Base-by-base conservation (phyloP, 2,329 filamentous ascomycete genomes). In the Xylaria sp. region DNA sequence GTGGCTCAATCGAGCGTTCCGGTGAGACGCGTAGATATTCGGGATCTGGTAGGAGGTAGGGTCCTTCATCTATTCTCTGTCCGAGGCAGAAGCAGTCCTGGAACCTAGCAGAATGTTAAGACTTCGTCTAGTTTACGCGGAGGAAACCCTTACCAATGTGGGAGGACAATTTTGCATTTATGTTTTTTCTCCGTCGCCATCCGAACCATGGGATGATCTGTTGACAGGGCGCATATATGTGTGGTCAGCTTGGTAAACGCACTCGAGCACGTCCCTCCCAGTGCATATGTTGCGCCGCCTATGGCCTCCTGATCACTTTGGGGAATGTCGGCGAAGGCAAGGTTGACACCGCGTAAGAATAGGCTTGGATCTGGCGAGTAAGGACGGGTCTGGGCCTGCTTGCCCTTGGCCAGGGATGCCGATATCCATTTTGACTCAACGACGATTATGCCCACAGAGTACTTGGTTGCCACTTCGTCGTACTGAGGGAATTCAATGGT, bases 11-110 rank as follows among this genome's bases (percentile, higher is more conserved):
- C 3, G 81, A 77, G 49, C 86, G 84, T 61, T 87, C 81, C 19
- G 85, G 78, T 6, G 80, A 78, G 43, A 80, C 81, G 38, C 80
- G 82, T n/a, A 97, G 80, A 33, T 96, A 90, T 67, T 96, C 92
- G 1, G 95, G 91, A 67, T 98, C 83, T 1, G 95, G 95, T 1
- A 98, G 83, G 19, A 86, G 79, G 73, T 99, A 99, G 0, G 95
- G 95, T 6, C 82, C 80, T 74, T 99, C 95, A 68, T 92, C 90
- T 68, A 99, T 97, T 61, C 91, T 88, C 76, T 92, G 93, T 51
- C 94, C 93, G 27, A 99, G 86, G 76, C 91, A 95, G 68, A 99
- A 85, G 77, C 95, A 99, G 74, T 97, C 94, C 70, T 98, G 94
- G 73, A 99, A 97, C 93, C 91, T 93, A 64, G 37, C 23, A 10